Conservation (phyloP, 495 filamentous ascomycete genomes). For the Friedmanniomyces simplex region DNA sequence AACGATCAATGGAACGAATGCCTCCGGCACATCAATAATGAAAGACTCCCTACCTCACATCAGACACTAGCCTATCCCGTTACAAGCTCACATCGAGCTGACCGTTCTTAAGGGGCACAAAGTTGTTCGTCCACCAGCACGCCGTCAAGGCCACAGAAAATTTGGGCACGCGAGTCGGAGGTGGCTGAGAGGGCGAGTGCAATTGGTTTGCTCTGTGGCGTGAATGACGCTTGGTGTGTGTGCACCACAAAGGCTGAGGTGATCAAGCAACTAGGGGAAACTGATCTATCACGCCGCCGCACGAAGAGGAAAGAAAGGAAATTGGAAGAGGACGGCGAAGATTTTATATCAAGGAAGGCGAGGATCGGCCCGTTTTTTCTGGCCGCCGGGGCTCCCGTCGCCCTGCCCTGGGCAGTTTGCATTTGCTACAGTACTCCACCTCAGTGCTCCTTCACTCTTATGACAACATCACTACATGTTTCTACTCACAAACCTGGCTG, state of each 20-base stretch:
- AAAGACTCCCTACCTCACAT: conserved; percentile 3
- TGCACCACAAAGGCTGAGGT: conserved; percentile 12
- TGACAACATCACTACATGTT: too few species aligned
- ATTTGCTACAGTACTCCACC: too few species aligned
- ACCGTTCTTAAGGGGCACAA: not conserved
- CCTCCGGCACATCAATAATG: not conserved
- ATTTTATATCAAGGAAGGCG: not conserved
- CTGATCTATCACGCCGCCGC: conserved; percentile 17
- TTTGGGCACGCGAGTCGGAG: conserved; percentile 16
- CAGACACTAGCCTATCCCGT: not conserved
- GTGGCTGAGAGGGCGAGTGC: conserved; percentile 13
- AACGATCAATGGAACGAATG: not conserved
- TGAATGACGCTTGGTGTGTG: conserved; percentile 17
- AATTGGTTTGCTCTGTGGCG: conserved; percentile 21
- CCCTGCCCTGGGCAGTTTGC: too few species aligned
- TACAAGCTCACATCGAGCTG: not conserved
- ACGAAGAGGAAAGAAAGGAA: conserved; percentile 15
- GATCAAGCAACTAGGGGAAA: conserved; percentile 21
- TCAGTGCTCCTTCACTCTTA: too few species aligned
- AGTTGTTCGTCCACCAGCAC: conserved; percentile 18
- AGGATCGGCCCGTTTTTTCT: too few species aligned
- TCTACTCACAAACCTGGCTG: too few species aligned
- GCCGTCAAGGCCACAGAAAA: conserved; percentile 18
- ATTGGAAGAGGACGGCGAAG: too few species aligned
- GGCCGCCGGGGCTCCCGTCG: too few species aligned